Conservation (phyloP, 306 rosid genomes). For the Parietaria judaica region DNA sequence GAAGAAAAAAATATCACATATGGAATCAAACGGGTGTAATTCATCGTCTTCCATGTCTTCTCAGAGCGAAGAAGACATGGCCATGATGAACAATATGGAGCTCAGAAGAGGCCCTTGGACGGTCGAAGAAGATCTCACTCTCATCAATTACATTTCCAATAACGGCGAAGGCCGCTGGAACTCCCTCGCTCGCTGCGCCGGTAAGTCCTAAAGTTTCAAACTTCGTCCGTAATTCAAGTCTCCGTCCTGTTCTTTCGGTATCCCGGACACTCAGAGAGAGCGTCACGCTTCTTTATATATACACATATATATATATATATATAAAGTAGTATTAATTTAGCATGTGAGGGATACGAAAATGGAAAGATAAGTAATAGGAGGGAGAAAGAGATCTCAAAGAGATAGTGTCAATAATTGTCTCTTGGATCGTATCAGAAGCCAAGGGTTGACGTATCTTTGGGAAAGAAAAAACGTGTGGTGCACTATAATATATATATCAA, state of each 20-base stretch:
- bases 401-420: neutral
- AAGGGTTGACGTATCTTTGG: neutral
- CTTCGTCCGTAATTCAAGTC: neutral
- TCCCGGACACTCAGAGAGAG: no score
- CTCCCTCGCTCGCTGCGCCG: conserved; percentile 76
- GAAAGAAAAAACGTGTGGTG: conserved; percentile 3
- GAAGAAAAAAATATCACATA: neutral
- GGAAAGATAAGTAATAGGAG: no score
- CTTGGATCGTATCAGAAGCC: neutral
- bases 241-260: no score
- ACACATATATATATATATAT: no score
- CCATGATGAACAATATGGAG: conserved; percentile 24
- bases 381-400: neutral
- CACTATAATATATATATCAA: neutral
- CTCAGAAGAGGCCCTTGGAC: conserved; percentile 96
- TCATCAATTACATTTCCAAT: conserved; percentile 77
- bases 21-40: conserved; percentile 1
- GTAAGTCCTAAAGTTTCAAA: conserved; percentile 13
- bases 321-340: no score
- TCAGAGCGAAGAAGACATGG: conserved; percentile 20
- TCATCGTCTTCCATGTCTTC: conserved; percentile 10
- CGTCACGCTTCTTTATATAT: no score
- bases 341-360: no score
- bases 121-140: conserved; percentile 73
- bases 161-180: conserved; percentile 99